Conservation (phyloP, 2,329 filamentous ascomycete genomes). For the Ceratocystis huliohia region DNA sequence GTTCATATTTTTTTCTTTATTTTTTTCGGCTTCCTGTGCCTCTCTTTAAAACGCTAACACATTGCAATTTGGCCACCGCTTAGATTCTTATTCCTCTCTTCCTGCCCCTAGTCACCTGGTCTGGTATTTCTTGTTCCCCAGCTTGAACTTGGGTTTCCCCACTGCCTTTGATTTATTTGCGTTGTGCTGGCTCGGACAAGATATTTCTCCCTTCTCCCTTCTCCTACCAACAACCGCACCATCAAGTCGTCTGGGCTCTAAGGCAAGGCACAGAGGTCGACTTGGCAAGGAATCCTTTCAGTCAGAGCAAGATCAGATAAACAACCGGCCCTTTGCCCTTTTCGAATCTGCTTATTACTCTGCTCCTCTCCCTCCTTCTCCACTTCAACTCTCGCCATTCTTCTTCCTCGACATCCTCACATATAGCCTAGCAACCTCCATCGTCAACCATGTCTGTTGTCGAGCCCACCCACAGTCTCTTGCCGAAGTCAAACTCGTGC, state of each 20-base stretch:
- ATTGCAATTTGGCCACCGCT: conserved; percentile 7
- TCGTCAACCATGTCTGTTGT: conserved; percentile 20
- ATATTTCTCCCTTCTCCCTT: neutral
- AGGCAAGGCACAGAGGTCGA: neutral
- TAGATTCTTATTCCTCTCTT: neutral
- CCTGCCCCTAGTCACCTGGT: neutral
- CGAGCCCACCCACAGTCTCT: conserved; percentile 27
- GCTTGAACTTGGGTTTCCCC: neutral
- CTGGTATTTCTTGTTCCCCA: neutral
- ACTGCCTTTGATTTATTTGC: neutral
- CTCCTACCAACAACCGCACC: neutral
- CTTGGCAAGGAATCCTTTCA: neutral
- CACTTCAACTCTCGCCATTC: neutral
- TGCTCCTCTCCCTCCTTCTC: neutral
- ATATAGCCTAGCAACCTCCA: neutral
- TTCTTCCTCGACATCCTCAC: neutral
- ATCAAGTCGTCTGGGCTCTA: neutral
- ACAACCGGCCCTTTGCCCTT: neutral
- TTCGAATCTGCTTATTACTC: neutral
- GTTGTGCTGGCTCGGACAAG: neutral
- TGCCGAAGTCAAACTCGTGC: conserved; percentile 27
- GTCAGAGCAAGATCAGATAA: conserved; percentile 4
- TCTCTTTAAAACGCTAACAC: neutral
- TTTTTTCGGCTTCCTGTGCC: neutral
- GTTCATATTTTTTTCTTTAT: neutral